Conservation (phyloP, 2,329 filamentous ascomycete species). For the Pseudonectria foliicola region DNA sequence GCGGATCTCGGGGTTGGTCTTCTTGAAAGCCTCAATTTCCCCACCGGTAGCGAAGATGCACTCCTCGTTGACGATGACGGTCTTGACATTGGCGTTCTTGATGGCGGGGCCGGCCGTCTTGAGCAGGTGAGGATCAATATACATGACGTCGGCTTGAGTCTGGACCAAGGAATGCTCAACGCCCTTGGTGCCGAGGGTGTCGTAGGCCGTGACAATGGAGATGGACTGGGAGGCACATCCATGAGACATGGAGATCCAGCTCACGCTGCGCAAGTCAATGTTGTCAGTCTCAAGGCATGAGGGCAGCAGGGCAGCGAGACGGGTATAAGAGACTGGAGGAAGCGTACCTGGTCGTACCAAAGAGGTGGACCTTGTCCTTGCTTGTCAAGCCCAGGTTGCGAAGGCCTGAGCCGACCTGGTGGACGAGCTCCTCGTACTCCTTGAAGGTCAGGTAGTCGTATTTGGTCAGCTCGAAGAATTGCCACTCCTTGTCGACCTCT, state of each 20-base stretch:
- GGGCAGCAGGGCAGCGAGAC: background rate
- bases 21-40: slow-evolving; percentile 49
- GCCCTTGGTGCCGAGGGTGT: slow-evolving; percentile 79
- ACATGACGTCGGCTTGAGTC: slow-evolving; percentile 75
- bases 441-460: slow-evolving; percentile 73
- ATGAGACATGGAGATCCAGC: slow-evolving; percentile 82
- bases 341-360: slow-evolving; percentile 69
- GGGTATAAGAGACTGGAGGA: background rate
- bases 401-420: slow-evolving; percentile 66
- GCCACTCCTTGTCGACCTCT: slow-evolving; percentile 86
- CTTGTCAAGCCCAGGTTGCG: slow-evolving; percentile 64
- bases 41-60: slow-evolving; percentile 43
- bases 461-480: slow-evolving; percentile 74
- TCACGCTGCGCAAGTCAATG: slow-evolving; percentile 45
- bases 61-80: slow-evolving; percentile 56
- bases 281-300: slow-evolving; percentile 6
- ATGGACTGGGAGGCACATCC: slow-evolving; percentile 75
- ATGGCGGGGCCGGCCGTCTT: slow-evolving; percentile 52
- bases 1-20: slow-evolving; percentile 46
- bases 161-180: slow-evolving; percentile 80
- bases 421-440: slow-evolving; percentile 66
- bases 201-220: slow-evolving; percentile 89
- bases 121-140: slow-evolving; percentile 74
- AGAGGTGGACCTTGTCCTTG: slow-evolving; percentile 68
- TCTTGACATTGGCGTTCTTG: slow-evolving; percentile 49